Conservation (phyloP, 495 filamentous ascomycete genomes). For the Podospora fimiseda region DNA sequence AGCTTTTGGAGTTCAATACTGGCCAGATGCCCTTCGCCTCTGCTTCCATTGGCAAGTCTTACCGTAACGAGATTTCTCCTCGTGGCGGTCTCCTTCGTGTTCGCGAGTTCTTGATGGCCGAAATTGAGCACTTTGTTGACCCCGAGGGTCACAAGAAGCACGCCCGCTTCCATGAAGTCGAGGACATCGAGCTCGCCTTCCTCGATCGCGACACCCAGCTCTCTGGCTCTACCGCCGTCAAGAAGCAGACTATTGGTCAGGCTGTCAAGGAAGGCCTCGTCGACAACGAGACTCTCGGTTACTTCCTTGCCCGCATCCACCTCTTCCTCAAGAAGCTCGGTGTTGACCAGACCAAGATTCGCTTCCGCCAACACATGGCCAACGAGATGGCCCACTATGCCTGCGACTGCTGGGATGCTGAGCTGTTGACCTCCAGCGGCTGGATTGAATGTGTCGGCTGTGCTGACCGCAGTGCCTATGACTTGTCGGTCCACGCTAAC, state of each 20-base stretch:
- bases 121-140: conserved; percentile 78
- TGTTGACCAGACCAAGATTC: conserved; percentile 62
- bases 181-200: conserved; percentile 58
- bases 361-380: conserved; percentile 82
- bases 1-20: conserved; percentile 74
- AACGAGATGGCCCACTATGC: conserved; percentile 77
- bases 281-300: conserved; percentile 83
- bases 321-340: conserved; percentile 67
- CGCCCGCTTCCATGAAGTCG: conserved; percentile 59
- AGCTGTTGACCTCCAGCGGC: conserved; percentile 69
- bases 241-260: conserved; percentile 58
- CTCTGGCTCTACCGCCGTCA: conserved; percentile 57
- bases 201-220: conserved; percentile 68
- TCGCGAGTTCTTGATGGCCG: conserved; percentile 76
- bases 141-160: conserved; percentile 65
- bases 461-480: conserved; percentile 75
- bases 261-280: conserved; percentile 63
- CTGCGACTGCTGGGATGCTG: conserved; percentile 77
- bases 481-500: conserved; percentile 71
- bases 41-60: conserved; percentile 71
- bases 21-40: conserved; percentile 69
- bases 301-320: conserved; percentile 75
- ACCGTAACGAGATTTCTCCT: conserved; percentile 75
- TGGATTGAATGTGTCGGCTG: conserved; percentile 87
- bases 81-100: conserved; percentile 68